Conservation (phyloP, 805 yeast species). For the Candida insectorum region DNA sequence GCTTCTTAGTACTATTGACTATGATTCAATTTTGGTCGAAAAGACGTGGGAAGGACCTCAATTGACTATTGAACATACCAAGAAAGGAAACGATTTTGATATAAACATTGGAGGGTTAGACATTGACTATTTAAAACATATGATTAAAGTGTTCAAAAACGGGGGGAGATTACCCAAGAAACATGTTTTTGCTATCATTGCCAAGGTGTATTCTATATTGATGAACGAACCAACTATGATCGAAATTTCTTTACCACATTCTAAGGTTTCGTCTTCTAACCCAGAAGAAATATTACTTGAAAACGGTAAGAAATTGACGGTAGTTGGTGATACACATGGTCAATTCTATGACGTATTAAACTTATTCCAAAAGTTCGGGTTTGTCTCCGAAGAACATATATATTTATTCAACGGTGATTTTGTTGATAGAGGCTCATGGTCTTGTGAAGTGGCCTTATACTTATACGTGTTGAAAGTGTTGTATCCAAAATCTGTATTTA, state of each 20-base stretch:
- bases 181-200: conserved; percentile 78
- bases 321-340: conserved; percentile 98
- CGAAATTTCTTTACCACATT: conserved; percentile 52
- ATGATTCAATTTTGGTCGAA: conserved; percentile 47
- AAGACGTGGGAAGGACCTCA: conserved; percentile 58
- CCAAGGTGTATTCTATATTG: conserved; percentile 65
- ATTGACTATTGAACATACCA: conserved; percentile 39
- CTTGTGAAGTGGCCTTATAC: conserved; percentile 88
- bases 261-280: conserved; percentile 14
- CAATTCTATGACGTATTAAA: conserved; percentile 89
- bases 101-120: conserved; percentile 41
- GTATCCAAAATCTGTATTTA: conserved; percentile 64
- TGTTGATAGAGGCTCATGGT: conserved; percentile 98
- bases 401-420: conserved; percentile 95
- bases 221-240: conserved; percentile 68
- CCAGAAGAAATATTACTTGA: conserved; percentile 20
- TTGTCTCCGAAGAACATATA: conserved; percentile 61
- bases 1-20: conserved; percentile 47
- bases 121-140: conserved; percentile 54
- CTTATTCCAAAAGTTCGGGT: conserved; percentile 72
- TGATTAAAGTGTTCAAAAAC: conserved; percentile 68
- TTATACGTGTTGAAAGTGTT: conserved; percentile 73
- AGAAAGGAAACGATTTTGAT: conserved; percentile 19
- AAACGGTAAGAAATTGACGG: conserved; percentile 55
- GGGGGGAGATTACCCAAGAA: conserved; percentile 77